phyloP scores from a whole-genome alignment of 768 basidiomycete genomes.

The Lentinula sp. region DNA sequence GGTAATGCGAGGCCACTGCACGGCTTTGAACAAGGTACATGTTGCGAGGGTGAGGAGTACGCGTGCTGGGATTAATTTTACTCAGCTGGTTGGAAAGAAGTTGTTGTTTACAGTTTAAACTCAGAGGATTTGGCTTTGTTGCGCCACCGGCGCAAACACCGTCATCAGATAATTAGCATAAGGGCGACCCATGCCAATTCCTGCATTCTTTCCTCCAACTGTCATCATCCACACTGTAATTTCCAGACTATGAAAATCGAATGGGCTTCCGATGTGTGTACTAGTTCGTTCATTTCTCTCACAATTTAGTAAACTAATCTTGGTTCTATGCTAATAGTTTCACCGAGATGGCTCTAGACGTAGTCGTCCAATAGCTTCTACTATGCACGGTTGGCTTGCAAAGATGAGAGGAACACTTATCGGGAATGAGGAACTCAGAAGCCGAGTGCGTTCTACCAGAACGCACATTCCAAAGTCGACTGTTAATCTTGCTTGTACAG shows the following conservation, averaged over 20 bases:
- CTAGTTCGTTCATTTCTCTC: slow-evolving; percentile 1
- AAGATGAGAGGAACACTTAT: slow-evolving; percentile 70
- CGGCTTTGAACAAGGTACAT: neutral
- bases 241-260: slow-evolving; percentile 41
- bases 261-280: slow-evolving; percentile 39
- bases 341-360: slow-evolving; percentile 36
- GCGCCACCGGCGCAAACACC: neutral
- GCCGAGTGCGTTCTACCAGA: slow-evolving; percentile 25
- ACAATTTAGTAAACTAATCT: neutral
- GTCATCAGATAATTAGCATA: neutral
- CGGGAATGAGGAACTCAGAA: slow-evolving; percentile 55
- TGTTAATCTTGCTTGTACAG: slow-evolving; percentile 17
- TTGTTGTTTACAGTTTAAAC: neutral
- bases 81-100: neutral
- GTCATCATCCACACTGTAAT: neutral
- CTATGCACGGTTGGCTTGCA: slow-evolving; percentile 74
- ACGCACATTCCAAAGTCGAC: slow-evolving; percentile 4
- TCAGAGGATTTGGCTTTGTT: neutral
- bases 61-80: neutral
- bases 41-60: neutral
- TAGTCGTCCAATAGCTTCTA: slow-evolving; percentile 44
- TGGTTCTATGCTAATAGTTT: slow-evolving; percentile 22
- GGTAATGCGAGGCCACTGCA: neutral
- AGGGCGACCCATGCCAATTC: neutral
- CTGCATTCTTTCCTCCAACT: neutral